Evolutionary conservation across 2,329 filamentous ascomycete species (phyloP), one percentile per base, ranked within the genome.

Genomic region (Helminthosporium solani): DNA sequence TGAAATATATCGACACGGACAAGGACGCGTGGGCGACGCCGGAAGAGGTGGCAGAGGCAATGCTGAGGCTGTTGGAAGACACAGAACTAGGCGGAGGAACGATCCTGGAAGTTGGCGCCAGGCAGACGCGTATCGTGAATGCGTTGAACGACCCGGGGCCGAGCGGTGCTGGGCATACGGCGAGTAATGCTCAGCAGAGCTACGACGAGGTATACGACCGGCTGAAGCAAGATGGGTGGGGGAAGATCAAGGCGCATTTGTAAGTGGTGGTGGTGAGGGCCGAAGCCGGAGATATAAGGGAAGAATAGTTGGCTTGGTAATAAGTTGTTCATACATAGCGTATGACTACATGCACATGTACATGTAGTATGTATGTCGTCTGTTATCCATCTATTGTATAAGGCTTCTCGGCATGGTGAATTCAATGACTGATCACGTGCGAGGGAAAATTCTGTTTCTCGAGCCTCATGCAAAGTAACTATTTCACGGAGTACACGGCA

Each of bases 11-110:
- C 0, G 72, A 77, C 30, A 67, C 73, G 23, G 63, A 57, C 7
- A 61, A 65, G 12, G 81, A 83, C 56, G 71, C 64, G 47, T 84
- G 81, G 81, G 79, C 82, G 12, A 79, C 75, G n/a, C 73, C 81
- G 0, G 80, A 84, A 54, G 79, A 84, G 54, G 81, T 84, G 0
- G 81, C 80, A 0, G 71, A 76, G 33, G 78, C 77, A 2, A 84
- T 85, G 81, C 50, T 83, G 45, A 71, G 74, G 31, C 75, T 80
- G 46, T 66, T 82, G 30, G 76, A 80, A 50, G 76, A 79, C 36
- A 66, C 74, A 3, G 68, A 72, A 23, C 65, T 81, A 33, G 61
- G 60, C 2, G 79, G 64, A 1, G 64, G 64, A 0, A 77, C 73
- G 14, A 72, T 83, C 14, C 56, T 84, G 33, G 81, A 85, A 62